Base-by-base conservation (phyloP, 2,329 filamentous ascomycete species). In the Incumbomyces delicatus region DNA sequence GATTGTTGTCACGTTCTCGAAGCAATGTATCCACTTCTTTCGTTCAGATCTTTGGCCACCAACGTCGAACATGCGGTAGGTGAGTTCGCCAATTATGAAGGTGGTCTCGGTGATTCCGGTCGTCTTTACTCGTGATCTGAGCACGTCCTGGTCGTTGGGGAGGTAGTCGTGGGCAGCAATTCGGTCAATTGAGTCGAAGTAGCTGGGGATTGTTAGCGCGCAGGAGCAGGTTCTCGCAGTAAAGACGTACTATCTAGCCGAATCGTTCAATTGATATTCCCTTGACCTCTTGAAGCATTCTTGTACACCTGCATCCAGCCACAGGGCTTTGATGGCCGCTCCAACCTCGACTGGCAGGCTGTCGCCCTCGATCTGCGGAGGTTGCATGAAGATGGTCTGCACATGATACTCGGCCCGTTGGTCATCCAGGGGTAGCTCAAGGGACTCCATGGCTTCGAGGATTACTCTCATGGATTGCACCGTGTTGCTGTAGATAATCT, bases 11-110 rank as follows among this genome's bases (percentile, higher is more conserved):
- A 95, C 89, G 60, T 95, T 95, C 73, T 95, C 89, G 69, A 95
- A 95, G 73, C 89, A 95, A 73, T 95, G 89, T 59, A 95, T 95
- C 89, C 89, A 95, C 80, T 95, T 95, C 84, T 95, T 95, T 65
- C 89, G 83, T 71, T 95, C 89, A 6, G 87, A 95, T 65, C 89
- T 80, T 70, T 95, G 89, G 55, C 89, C 90, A 76, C 89, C 89
- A 38, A 95, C 89, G 61, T 95, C 89, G 69, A 95, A 95, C 89
- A 95, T 95, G 57, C 88, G 81, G 73, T 95, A 95, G 48, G 88
- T 95, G 55, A 95, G 74, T 61, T 95, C 86, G 56, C 87, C 88
- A 56, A 94, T 94, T 65, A 92, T 92, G 71, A 95, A 95, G 29
- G 86, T 92, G 17, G 89, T 95, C 71, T 95, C 88, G 29, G 88